Conservation (phyloP, 179 eudicot genomes). For the Heliamphora pulchella region DNA sequence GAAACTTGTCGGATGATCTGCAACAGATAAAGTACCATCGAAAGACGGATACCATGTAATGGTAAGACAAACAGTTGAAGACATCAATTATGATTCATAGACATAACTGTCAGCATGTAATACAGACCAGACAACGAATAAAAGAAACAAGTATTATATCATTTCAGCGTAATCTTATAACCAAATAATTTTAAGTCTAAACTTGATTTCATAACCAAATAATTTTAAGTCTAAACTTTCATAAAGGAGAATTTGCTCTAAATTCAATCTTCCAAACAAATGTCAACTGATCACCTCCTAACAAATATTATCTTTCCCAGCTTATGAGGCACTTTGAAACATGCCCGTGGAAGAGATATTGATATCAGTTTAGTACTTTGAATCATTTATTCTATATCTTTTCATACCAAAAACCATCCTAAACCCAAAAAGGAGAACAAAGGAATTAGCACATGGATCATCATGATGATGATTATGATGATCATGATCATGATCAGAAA, state of each 20-base stretch:
- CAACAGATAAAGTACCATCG: background rate
- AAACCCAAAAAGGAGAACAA: too few relatives aligned
- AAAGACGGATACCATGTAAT: background rate
- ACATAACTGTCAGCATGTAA: background rate
- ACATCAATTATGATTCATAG: background rate
- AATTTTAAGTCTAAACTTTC: background rate
- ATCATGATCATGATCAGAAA: background rate
- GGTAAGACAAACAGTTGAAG: conserved; percentile 2
- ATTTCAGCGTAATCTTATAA: background rate
- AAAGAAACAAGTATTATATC: background rate
- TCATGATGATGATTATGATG: too few relatives aligned
- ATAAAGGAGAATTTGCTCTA: background rate
- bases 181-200: background rate
- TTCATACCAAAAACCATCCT: too few relatives aligned
- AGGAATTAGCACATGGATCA: too few relatives aligned
- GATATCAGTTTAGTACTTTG: background rate
- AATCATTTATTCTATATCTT: too few relatives aligned
- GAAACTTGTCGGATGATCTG: conserved; percentile 84
- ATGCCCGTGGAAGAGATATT: background rate
- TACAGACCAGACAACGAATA: background rate
- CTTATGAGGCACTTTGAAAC: background rate
- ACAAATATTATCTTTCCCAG: background rate
- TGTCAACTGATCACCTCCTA: background rate
- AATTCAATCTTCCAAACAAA: background rate
- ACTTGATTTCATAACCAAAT: background rate